Conservation (phyloP, 306 rosid species). For the Mimosa pudica region DNA sequence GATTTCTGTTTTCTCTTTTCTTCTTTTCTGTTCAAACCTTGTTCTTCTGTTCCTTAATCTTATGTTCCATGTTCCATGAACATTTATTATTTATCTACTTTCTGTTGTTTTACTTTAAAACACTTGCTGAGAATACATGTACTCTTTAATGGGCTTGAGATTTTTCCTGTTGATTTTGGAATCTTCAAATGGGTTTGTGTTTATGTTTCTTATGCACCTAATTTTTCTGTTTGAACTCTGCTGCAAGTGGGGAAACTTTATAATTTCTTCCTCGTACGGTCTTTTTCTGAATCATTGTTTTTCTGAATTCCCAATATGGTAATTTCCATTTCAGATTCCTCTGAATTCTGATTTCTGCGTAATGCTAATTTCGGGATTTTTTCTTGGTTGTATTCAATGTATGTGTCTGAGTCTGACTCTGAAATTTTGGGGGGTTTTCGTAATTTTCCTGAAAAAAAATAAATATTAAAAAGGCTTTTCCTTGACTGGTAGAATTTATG, state of each 20-base stretch:
- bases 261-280: slow-evolving; percentile 36
- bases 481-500: slow-evolving; percentile 65
- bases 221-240: slow-evolving; percentile 31
- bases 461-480: slow-evolving; percentile 46
- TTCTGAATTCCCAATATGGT: slow-evolving; percentile 37
- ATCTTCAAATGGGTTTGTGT: slow-evolving; percentile 31
- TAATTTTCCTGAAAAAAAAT: slow-evolving; percentile 48
- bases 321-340: slow-evolving; percentile 29
- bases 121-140: slow-evolving; percentile 26
- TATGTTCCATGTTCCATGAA: slow-evolving; percentile 24
- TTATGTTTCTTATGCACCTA: slow-evolving; percentile 25
- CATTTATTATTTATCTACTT: slow-evolving; percentile 39
- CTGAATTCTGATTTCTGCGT: slow-evolving; percentile 43
- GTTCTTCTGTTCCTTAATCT: slow-evolving; percentile 31
- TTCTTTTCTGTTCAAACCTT: slow-evolving; percentile 27
- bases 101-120: not conserved
- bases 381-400: slow-evolving; percentile 28
- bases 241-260: slow-evolving; percentile 38
- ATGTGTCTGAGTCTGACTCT: not conserved
- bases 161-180: slow-evolving; percentile 21
- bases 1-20: slow-evolving; percentile 33
- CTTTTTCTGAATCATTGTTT: slow-evolving; percentile 16
- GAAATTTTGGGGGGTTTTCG: slow-evolving; percentile 32
- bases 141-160: slow-evolving; percentile 31
- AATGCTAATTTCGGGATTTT: slow-evolving; percentile 29